Evolutionary conservation across 2,329 filamentous ascomycete species (phyloP), one percentile per base, ranked within the genome.

Genomic region (Diaporthe caulivora): DNA sequence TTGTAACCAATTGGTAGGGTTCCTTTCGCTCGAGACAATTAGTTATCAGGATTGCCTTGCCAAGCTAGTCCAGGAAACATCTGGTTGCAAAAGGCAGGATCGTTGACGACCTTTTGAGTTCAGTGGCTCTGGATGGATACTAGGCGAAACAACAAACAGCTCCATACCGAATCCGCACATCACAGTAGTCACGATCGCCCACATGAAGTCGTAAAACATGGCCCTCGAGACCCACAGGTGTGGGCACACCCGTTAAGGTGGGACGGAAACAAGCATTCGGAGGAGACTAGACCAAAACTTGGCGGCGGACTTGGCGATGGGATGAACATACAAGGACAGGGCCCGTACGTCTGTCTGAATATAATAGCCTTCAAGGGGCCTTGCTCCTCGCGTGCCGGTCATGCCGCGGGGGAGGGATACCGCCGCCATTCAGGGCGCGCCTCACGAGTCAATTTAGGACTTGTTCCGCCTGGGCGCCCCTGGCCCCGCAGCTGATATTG

Each of bases 221-320:
- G 1, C 8, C 6, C 1, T 40, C 31, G 13, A 53, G 47, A 53
- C 29, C 62, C 62, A 37, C 24, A 67, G 26, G 21, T 67, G 31
- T 37, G 47, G 47, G 47, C 62, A 40, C 47, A 40, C 47, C 47
- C 26, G 31, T 37, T 47, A 53, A 51, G 62, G 62, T 26, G 29
- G 47, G 29, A 67, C 31, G 47, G 62, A 53, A 67, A 67, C 47
- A 53, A 67, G 62, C 62, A 40, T 37, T 53, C 47, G 62, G 62
- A 67, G 47, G 29, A 26, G 9, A 40, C 37, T 40, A 8, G 37
- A 40, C 37, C 37, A 8, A 40, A 40, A 40, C 29, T 53, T 53
- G 44, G 31, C 29, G 44, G 40, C 11, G n/a, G n/a, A 26, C 62
- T 40, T 40, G 62, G 62, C 47, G 40, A 53, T 40, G 44, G 62